Evolutionary conservation across 495 filamentous ascomycete genomes (phyloP), one percentile per base, ranked within the genome.

Genomic region (Pyronema domesticum): DNA sequence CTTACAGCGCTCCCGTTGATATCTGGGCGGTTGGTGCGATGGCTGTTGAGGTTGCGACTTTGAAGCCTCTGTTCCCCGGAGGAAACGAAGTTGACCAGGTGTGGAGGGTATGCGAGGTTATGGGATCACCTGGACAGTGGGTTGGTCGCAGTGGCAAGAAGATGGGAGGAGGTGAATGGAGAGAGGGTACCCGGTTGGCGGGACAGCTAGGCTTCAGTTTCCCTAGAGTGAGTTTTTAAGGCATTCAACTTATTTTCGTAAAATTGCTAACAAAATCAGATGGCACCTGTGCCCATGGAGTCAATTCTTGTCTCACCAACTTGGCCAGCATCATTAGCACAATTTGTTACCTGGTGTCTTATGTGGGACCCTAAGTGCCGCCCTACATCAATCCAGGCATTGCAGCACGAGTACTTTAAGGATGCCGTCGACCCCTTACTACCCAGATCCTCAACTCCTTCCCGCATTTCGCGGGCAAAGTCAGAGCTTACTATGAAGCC

Each of bases 21-120:
- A 96, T 99, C 65, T 99, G 93, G 93, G 93, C 83, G 9, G 76
- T 99, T 43, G 93, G 93, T 65, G 93, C 93, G n/a, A 99, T 99
- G 93, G 91, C 93, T 6, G 93, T 99, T 1, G 93, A 99, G 66
- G 85, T 99, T 60, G 93, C 93, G 9, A 99, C 93, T 1, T 67
- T 99, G 53, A 99, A 96, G 72, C 93, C 93, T 6, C 70, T 99
- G 8, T 99, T 99, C 71, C 93, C 93, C 3, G 93, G 93, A 60
- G 85, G 86, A 54, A 99, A 99, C 63, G 93, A 99, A 68, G 93
- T 99, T 3, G 93, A 96, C 62, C 93, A 99, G 69, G 89, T 99
- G 8, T 99, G 93, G 93, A 81, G 93, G 58, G 84, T 99, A 1
- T 99, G 93, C 65, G 93, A 99, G 68, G 94, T 99, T 55, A 99